phyloP scores from a whole-genome alignment of 257 asterid genomes.

The Ophiorrhiza pumila region DNA sequence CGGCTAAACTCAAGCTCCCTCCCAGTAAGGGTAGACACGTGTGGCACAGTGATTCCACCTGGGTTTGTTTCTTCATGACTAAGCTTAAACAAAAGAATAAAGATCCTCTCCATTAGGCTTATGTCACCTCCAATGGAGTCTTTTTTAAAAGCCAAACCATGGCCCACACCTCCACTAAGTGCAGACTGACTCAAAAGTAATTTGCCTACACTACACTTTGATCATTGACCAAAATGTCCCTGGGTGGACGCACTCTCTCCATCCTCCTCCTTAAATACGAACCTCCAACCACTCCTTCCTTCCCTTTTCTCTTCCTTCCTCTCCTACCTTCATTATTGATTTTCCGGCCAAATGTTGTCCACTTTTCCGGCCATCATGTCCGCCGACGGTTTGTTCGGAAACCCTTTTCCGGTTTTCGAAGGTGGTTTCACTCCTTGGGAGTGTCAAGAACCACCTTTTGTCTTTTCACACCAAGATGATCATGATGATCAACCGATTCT shows the following conservation, averaged over 20 bases:
- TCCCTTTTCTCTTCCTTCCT: slow-evolving; percentile 59
- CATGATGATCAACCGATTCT: slow-evolving; percentile 22
- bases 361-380: slow-evolving; percentile 40
- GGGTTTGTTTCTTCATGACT: slow-evolving; percentile 68
- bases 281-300: slow-evolving; percentile 38
- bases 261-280: slow-evolving; percentile 47
- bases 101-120: slow-evolving; percentile 31
- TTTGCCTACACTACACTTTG: background rate
- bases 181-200: slow-evolving; percentile 71
- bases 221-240: slow-evolving; percentile 42
- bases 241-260: slow-evolving; percentile 21
- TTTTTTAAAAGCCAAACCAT: slow-evolving; percentile 26
- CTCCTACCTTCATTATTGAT: slow-evolving; percentile 23
- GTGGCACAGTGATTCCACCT: slow-evolving; percentile 16
- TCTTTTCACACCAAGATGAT: slow-evolving; percentile 24
- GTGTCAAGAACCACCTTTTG: slow-evolving; percentile 35
- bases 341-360: slow-evolving; percentile 60
- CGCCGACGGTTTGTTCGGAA: slow-evolving; percentile 32
- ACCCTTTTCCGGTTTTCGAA: slow-evolving; percentile 44
- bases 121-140: slow-evolving; percentile 11
- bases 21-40: slow-evolving; percentile 24
- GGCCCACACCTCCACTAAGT: slow-evolving; percentile 47
- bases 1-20: slow-evolving; percentile 16
- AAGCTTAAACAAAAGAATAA: slow-evolving; percentile 47
- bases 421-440: slow-evolving; percentile 60